Base-by-base conservation (phyloP, 106 monocot species). In the Dendrobium chrysotoxum region DNA sequence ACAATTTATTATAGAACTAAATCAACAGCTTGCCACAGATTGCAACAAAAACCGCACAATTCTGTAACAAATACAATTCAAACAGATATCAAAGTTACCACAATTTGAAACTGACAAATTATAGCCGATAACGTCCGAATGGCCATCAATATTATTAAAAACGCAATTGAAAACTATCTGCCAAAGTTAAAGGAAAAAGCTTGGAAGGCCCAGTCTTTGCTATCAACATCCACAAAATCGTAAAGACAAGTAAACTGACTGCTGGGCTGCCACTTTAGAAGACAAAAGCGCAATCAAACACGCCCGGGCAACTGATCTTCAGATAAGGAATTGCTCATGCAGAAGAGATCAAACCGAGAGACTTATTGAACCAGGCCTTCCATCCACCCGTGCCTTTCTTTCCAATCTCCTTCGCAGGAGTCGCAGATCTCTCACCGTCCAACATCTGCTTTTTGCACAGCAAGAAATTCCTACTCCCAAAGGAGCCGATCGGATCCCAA, bases 351-450 rank as follows among this genome's bases (percentile, higher is more conserved):
- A 61, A 61, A 61, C 61, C 55, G 58, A 78, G 17, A 21, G 55
- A 78, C 35, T 20, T 78, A 78, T 57, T 78, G 16, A 78, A 15
- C 78, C 78, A 78, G 38, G 78, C 30, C 78, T 78, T 78, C 78
- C 17, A 78, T 25, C 78, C 58, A 35, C 31, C 35, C 31, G n/a
- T 39, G 25, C 57, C 31, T 78, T 78, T 78, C 78, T 78, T 78
- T 5, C 39, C 31, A 39, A 78, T n/a, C 57, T 57, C 78, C 58
- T 9, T 20, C 6, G 7, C 58, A 47, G 31, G 30, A 16, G 54
- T 77, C 8, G 31, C 30, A 47, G 54, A 28, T 21, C 15, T 40
- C 7, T 61, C 35, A 54, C n/a, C 23, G 6, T 1, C 7, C 38
- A 21, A 9, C 55, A 17, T 20, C 55, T 78, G 53, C 38, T 58